A percentile compares a stretch with the other conserved stretches of the same genome.
Conservation (phyloP, 2,329 filamentous ascomycete species). For the Boeremia lycopersici region DNA sequence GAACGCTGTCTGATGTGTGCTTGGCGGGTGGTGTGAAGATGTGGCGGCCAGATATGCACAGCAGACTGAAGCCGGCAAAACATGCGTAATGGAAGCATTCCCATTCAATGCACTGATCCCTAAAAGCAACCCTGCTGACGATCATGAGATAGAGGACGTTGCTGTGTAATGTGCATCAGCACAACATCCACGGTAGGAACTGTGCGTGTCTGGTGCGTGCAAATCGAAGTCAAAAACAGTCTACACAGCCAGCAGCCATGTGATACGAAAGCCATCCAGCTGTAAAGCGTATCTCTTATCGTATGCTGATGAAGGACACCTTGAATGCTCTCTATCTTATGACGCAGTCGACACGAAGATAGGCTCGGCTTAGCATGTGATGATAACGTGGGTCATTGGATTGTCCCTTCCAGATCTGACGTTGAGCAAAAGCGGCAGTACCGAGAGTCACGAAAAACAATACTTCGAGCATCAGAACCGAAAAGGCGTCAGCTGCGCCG, state of each 20-base stretch:
- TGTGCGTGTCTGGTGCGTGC: neutral
- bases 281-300: too few relatives aligned
- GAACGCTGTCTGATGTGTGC: neutral
- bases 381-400: neutral
- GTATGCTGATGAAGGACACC: too few relatives aligned
- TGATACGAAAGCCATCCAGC: too few relatives aligned
- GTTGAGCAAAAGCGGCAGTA: slow-evolving; percentile 4
- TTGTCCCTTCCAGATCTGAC: neutral
- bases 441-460: neutral
- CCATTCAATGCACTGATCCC: too few relatives aligned
- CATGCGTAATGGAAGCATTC: neutral
- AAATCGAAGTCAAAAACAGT: neutral
- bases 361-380: neutral
- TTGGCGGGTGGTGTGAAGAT: neutral
- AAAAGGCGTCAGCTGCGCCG: slow-evolving; percentile 4
- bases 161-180: neutral
- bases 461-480: neutral
- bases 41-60: neutral
- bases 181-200: neutral
- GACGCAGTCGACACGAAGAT: neutral
- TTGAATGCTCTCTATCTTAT: too few relatives aligned
- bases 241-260: neutral
- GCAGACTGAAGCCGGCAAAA: neutral
- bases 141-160: neutral
- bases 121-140: neutral